phyloP scores from a whole-genome alignment of 306 rosid genomes.

The Chamaecrista fasciculata region DNA sequence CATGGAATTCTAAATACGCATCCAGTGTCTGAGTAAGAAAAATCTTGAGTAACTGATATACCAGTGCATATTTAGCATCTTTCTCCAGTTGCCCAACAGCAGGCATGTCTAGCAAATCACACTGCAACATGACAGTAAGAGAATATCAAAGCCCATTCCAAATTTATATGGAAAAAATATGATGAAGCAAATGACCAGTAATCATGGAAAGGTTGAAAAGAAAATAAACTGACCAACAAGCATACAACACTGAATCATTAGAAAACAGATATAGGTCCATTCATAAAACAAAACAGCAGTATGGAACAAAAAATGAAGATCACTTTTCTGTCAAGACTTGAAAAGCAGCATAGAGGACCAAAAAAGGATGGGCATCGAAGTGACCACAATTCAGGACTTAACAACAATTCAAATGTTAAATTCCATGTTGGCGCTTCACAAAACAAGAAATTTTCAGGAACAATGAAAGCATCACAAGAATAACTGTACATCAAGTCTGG shows the following conservation, averaged over 20 bases:
- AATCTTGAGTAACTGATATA: constrained; percentile 81
- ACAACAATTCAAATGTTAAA: not conserved
- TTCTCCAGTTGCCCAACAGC: constrained; percentile 88
- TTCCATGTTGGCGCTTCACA: not conserved
- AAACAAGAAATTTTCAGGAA: not conserved
- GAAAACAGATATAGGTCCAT: not conserved
- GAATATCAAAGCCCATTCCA: constrained; percentile 11
- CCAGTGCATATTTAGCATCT: constrained; percentile 68
- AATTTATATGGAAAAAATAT: not conserved
- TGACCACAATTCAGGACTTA: not conserved
- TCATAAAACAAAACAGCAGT: not conserved
- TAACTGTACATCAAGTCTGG: not conserved
- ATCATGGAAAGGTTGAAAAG: not conserved
- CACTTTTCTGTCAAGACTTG: not conserved
- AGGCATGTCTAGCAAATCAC: constrained; percentile 81
- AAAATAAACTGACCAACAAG: not conserved
- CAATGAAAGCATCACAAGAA: not conserved
- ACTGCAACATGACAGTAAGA: constrained; percentile 50
- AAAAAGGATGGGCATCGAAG: not conserved
- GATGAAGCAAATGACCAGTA: not conserved
- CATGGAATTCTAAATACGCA: constrained; percentile 73
- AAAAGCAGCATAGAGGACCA: not conserved
- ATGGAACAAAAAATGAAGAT: not conserved
- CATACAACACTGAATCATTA: not conserved
- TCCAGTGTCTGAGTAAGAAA: constrained; percentile 83